These are phyloP conservation scores for Tetrahymena thermophila DNA, from an alignment of 73 alveolate species.

Conservation along the genomic window DNA sequence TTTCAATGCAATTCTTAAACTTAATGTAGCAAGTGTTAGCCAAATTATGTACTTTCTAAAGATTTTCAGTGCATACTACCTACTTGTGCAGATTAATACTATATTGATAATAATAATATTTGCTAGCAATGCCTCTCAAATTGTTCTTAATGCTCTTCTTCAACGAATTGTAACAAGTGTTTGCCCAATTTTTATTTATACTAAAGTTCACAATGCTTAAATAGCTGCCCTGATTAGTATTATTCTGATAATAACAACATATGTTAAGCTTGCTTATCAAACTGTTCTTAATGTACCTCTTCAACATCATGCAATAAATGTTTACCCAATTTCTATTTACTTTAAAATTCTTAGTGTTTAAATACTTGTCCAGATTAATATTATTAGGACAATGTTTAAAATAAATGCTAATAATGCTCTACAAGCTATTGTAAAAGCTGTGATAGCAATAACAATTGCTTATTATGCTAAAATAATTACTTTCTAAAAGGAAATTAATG, in stretches of 20 bases:
- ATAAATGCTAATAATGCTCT: not conserved
- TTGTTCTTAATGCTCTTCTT: not conserved
- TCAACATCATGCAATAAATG: too few species aligned
- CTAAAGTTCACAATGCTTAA: not conserved
- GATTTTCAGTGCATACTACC: not conserved
- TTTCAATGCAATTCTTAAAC: too few species aligned
- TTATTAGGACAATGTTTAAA: not conserved
- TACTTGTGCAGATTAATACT: not conserved
- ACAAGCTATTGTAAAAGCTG: not conserved
- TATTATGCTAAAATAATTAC: too few species aligned
- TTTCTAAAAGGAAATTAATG: too few species aligned
- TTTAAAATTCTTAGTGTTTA: not conserved
- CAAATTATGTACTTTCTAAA: too few species aligned
- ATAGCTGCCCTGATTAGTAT: not conserved
- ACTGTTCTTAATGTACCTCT: too few species aligned
- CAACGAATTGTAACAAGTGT: not conserved
- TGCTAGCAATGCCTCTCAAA: not conserved
- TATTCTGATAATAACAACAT: not conserved
- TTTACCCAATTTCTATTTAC: too few species aligned
- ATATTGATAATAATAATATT: not conserved
- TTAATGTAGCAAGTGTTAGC: too few species aligned
- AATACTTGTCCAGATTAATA: not conserved
- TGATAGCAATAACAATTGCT: too few species aligned
- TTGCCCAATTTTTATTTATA: not conserved
- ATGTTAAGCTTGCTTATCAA: too few species aligned